Evolutionary conservation across 768 basidiomycete species (phyloP).

Genomic region (Porphyrellus cyaneotinctus): DNA sequence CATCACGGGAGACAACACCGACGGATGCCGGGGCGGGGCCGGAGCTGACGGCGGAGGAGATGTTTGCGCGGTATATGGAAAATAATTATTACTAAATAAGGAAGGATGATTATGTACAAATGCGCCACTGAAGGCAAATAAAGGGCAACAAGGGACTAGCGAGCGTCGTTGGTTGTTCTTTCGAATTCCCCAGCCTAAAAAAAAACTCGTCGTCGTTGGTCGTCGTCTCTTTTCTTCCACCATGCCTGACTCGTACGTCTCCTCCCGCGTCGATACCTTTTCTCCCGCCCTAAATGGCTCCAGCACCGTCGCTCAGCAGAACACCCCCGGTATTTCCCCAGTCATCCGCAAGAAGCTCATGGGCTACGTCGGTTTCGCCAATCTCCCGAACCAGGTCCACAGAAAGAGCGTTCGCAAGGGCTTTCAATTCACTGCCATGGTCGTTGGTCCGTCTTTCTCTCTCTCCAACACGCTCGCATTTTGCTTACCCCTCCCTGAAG

Average conservation of each 20-base stretch:
- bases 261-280: constrained; percentile 59
- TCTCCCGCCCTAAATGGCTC: constrained; percentile 56
- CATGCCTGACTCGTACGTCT: constrained; percentile 76
- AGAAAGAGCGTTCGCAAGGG: constrained; percentile 97
- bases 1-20: background rate
- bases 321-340: constrained; percentile 30
- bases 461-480: background rate
- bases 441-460: constrained; percentile 74
- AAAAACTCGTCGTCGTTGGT: constrained; percentile 29
- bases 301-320: constrained; percentile 52
- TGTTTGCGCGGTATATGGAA: constrained; percentile 42
- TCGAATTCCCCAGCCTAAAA: constrained; percentile 48
- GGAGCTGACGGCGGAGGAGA: constrained; percentile 19
- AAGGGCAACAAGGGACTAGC: constrained; percentile 19
- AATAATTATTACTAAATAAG: constrained; percentile 3
- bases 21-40: background rate
- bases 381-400: constrained; percentile 98
- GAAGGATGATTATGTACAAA: background rate
- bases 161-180: constrained; percentile 23
- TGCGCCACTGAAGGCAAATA: constrained; percentile 36
- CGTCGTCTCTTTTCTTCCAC: constrained; percentile 20
- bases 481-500: constrained; percentile 37
- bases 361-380: constrained; percentile 96
- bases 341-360: constrained; percentile 85
- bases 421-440: constrained; percentile 99